Base-by-base conservation (phyloP, 2,329 filamentous ascomycete genomes). In the Chaetomium olivaceum region DNA sequence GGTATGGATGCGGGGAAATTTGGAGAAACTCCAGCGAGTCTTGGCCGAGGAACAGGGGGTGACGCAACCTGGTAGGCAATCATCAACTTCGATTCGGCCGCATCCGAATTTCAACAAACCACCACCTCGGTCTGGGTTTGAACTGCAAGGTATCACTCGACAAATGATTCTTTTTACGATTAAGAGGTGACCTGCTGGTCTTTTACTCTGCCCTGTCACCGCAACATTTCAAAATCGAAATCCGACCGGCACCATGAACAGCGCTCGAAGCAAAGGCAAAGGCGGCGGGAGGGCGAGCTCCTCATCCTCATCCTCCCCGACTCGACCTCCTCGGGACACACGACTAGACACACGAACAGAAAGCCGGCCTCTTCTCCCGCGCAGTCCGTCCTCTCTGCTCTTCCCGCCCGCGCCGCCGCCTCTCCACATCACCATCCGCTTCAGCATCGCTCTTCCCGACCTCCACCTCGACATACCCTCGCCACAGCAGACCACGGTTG, bases 371-470 rank as follows among this genome's bases (percentile, higher is more conserved):
- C 63, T 64, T 39, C 56, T 54, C 31, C 58, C 64, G 36, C 69
- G 63, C 58, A 68, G 48, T 25, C 65, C 68, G 9, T 66, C 67
- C 8, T 62, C 59, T 19, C 63, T 65, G 21, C 27, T 66, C 16
- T 62, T 68, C n/a, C 60, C 67, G 3, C 64, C 67, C 8, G 54
- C 63, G 58, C 71, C 71, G 62, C 75, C 77, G 23, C 83, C 83
- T 39, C 83, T 97, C 64, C 88, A 90, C 73, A 83, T 98, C 55
- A 94, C 91, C 46, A 89, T 98, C 76, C 93, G 94, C 77, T 98
- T 99, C 85, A 92, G 92, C 61, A 89, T 89, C 67, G 89, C 92
- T 1, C 85, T 94, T 64, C 89, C 92, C 19, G 95, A 98, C 76
- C 85, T 97, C 48, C 85, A 89, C 50, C 85, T 98, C 67, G 88